Percentiles rank a stretch among this genome's conserved stretches.
Conservation (phyloP, 441 rosid species). For the Euphorbia schlechtendalii region DNA sequence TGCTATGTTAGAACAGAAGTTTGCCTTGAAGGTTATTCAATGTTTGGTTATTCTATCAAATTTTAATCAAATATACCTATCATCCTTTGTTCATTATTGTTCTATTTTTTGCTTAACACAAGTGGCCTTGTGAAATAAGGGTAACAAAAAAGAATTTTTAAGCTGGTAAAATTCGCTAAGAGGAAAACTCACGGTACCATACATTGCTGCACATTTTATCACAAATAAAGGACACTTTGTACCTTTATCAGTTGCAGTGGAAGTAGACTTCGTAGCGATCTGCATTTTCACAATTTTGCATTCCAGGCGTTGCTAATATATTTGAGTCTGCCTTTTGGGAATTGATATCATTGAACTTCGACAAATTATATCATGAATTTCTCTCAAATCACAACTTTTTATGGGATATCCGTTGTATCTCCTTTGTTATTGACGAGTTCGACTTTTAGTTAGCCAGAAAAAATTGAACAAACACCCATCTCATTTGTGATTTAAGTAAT, state of each 20-base stretch:
- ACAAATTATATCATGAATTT: neutral
- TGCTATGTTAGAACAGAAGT: constrained; percentile 88
- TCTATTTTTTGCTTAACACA: neutral
- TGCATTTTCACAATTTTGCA: neutral
- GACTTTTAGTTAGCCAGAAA: neutral
- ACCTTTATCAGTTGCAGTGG: neutral
- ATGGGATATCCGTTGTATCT: neutral
- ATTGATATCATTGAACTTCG: neutral
- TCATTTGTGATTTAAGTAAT: neutral
- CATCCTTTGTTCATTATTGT: neutral
- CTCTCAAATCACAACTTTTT: neutral
- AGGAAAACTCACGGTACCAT: neutral
- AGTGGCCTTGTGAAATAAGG: constrained; percentile 2
- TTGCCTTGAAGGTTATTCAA: constrained; percentile 80
- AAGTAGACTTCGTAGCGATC: neutral
- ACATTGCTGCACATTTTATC: constrained; percentile 5
- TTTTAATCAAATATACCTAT: neutral
- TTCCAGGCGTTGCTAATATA: neutral
- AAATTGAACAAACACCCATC: neutral
- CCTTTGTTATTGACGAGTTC: neutral
- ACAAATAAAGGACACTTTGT: neutral
- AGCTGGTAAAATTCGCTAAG: neutral
- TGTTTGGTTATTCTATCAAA: constrained; percentile 7
- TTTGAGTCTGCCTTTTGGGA: neutral
- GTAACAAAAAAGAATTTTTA: neutral